A percentile compares a stretch with the other conserved stretches of the same genome.
These are phyloP conservation scores for Hansfordia pulvinata DNA, from an alignment of 2,329 filamentous ascomycete species.

Conservation along the genomic window DNA sequence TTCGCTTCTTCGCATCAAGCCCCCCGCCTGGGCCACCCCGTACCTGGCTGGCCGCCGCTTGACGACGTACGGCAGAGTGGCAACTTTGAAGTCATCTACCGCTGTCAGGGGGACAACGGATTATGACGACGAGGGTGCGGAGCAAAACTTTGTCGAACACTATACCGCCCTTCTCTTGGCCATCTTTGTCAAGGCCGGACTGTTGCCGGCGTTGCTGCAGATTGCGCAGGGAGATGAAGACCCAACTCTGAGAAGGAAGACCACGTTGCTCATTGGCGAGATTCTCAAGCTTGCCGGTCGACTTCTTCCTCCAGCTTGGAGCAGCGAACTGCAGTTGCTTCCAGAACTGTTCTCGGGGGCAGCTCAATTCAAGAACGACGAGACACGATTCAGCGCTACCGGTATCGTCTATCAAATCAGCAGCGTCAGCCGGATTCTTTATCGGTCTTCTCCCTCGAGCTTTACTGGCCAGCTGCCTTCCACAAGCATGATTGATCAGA, in stretches of 20 bases:
- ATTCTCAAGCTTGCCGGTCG: conserved; percentile 81
- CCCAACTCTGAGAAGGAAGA: conserved; percentile 67
- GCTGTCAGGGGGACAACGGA: conserved; percentile 31
- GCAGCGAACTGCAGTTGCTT: conserved; percentile 71
- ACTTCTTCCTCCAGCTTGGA: conserved; percentile 70
- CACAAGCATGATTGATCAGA: conserved; percentile 29
- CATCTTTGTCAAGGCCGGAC: conserved; percentile 68
- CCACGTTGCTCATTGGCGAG: conserved; percentile 81
- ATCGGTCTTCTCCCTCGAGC: conserved; percentile 53
- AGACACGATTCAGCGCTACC: conserved; percentile 67
- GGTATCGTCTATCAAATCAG: conserved; percentile 96
- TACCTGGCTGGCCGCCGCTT: conserved; percentile 85
- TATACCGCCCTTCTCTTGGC: conserved; percentile 84
- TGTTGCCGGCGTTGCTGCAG: conserved; percentile 48
- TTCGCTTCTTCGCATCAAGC: conserved; percentile 70
- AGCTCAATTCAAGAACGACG: conserved; percentile 55
- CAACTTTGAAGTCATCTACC: conserved; percentile 57
- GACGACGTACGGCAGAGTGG: conserved; percentile 92
- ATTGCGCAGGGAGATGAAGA: conserved; percentile 58
- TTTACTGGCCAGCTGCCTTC: conserved; percentile 24
- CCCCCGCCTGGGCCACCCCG: conserved; percentile 86
- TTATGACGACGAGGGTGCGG: conserved; percentile 53
- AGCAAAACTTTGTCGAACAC: conserved; percentile 82
- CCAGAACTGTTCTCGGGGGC: conserved; percentile 74
- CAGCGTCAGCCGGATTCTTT: conserved; percentile 86